Conservation (phyloP, 352 stramenopile genomes). For the Pythium phragmiticola region DNA sequence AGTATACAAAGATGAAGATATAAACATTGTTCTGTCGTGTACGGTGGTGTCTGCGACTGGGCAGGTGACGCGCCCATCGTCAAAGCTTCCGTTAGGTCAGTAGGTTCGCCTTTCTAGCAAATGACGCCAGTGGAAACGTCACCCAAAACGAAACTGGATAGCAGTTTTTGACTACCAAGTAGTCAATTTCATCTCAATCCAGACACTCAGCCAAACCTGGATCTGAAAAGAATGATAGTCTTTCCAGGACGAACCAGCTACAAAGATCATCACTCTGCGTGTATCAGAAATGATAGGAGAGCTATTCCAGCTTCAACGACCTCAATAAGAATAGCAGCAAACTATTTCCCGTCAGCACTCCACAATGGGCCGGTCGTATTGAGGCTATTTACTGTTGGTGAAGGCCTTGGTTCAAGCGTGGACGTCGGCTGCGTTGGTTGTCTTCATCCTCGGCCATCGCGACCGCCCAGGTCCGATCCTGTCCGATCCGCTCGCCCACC, state of each 20-base stretch:
- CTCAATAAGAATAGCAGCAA: neutral
- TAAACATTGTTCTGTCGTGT: constrained; percentile 5
- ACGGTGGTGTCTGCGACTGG: constrained; percentile 2
- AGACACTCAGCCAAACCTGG: constrained; percentile 3
- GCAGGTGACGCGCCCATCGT: constrained; percentile 23
- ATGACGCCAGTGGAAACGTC: constrained; percentile 4
- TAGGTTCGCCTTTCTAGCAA: constrained; percentile 12
- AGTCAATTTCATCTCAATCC: neutral
- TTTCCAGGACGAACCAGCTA: neutral
- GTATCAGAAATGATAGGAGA: neutral
- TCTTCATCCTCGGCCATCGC: neutral
- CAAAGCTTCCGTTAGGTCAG: constrained; percentile 8
- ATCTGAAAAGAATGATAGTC: neutral
- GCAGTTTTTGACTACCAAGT: neutral
- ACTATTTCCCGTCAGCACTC: neutral
- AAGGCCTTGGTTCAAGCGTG: neutral
- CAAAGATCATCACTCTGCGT: constrained; percentile 6
- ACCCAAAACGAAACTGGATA: neutral
- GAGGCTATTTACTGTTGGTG: no score
- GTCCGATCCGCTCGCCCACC: constrained; percentile 4
- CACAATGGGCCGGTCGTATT: no score
- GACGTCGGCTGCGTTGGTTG: neutral
- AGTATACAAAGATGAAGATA: constrained; percentile 15
- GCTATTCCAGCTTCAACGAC: no score
- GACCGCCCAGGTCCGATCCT: neutral